Conservation (phyloP, 2,329 filamentous ascomycete genomes). For the Pestalotiopsis sp. region DNA sequence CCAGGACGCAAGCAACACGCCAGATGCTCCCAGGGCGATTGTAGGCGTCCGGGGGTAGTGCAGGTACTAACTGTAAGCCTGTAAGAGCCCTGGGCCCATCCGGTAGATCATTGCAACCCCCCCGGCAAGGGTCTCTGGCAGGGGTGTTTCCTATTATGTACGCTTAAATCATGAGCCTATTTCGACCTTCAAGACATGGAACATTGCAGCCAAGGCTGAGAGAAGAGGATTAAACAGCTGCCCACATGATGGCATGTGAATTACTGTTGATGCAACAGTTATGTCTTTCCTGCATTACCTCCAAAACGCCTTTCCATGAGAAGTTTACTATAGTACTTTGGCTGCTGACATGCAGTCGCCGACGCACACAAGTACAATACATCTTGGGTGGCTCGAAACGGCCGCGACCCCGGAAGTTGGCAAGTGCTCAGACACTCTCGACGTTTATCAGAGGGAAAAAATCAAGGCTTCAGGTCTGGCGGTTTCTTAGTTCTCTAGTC, state of each 20-base stretch:
- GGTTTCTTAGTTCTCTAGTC: neutral
- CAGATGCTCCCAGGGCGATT: neutral
- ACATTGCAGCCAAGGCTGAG: neutral
- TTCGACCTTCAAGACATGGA: neutral
- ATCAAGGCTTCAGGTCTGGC: neutral
- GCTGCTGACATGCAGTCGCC: neutral
- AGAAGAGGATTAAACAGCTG: neutral
- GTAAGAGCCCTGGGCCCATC: neutral
- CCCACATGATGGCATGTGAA: neutral
- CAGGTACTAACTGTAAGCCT: neutral
- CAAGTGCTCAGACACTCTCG: neutral
- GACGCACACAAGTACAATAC: neutral
- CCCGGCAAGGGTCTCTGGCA: neutral
- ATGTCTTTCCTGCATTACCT: neutral
- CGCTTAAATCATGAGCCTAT: neutral
- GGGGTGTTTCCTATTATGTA: neutral
- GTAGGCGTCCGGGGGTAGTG: neutral
- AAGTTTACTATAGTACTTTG: neutral
- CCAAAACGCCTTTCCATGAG: too few relatives aligned
- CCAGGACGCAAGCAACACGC: neutral
- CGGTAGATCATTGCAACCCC: neutral
- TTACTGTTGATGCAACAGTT: neutral
- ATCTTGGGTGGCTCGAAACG: neutral
- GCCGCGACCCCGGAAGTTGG: neutral
- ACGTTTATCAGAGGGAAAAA: neutral